Percentiles rank a stretch among this genome's conserved stretches.
phyloP scores from a whole-genome alignment of 106 monocot genomes.

The Dioscorea alata region DNA sequence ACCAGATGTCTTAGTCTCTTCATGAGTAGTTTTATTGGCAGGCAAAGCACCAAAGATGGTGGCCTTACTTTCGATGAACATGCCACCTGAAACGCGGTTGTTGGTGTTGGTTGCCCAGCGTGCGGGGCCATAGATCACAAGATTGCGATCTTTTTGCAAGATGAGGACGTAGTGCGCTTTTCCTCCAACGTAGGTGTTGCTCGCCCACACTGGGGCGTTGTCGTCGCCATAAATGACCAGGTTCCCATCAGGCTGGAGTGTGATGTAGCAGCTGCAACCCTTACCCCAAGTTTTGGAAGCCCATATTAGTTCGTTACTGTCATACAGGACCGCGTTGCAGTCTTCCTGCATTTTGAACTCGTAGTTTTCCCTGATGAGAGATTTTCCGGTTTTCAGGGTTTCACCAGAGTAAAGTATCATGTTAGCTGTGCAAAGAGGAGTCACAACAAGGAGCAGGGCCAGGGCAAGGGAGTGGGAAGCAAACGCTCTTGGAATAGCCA shows the following conservation, averaged over 20 bases:
- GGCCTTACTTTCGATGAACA: too few relatives aligned
- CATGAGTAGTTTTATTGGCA: too few relatives aligned
- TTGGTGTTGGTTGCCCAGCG: not conserved
- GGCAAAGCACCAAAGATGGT: too few relatives aligned
- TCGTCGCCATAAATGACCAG: not conserved
- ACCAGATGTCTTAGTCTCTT: too few relatives aligned
- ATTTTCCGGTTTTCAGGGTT: not conserved
- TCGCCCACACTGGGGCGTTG: not conserved
- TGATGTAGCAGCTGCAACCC: not conserved
- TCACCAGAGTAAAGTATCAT: not conserved
- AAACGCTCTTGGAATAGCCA: too few relatives aligned
- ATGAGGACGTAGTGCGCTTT: not conserved
- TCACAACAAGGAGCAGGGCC: too few relatives aligned
- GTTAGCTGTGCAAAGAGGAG: not conserved
- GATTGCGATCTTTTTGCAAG: not conserved
- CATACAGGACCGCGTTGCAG: constrained; percentile 5
- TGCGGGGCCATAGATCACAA: not conserved
- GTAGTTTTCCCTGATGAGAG: not conserved
- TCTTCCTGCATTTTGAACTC: not conserved
- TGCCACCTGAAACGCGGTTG: too few relatives aligned
- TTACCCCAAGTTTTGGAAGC: too few relatives aligned
- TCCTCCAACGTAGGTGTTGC: not conserved
- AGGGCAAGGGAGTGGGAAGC: too few relatives aligned
- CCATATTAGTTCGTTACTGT: not conserved
- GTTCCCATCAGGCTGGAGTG: not conserved